Base-by-base conservation (phyloP, 805 yeast genomes). In the Cyberlindnera samutprakarnensis region DNA sequence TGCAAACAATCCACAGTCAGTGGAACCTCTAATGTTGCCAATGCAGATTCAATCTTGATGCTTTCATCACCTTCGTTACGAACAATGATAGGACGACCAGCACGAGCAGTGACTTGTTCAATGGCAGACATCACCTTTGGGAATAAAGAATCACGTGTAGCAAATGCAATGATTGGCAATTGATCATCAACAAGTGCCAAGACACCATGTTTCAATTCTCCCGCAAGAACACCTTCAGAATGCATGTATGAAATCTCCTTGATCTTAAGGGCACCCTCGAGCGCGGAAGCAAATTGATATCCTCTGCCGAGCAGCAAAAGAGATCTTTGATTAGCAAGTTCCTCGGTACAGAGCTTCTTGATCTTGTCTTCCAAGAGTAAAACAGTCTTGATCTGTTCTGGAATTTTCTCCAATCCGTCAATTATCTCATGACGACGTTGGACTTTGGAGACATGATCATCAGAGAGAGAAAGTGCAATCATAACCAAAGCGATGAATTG, bases 171-270 rank as follows among this genome's bases (percentile, higher is more conserved):
- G 46, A 92, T 85, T 39, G 99, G 99, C 55, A 92, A 68, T 41
- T 80, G 70, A 48, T 83, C 94, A 62, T 92, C 99, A 38, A 92
- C 96, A 38, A 92, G 71, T 7, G 99, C 99, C 52, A 92, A 73
- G 20, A 86, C 95, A 64, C 99, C 99, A 57, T 92, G 99, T 62
- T 92, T 92, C 63, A 92, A 76, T 64, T 92, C 99, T 59, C 98
- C 99, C 15, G 99, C 98, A 44, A 92, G 76, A 33, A 92, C 95
- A 68, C 98, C 99, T 66, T 92, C 99, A 14, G 96, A 86, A 60
- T 92, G 99, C 86, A 92, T 92, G 61, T 92, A 92, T 3, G 97
- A 90, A 42, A 92, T 92, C 62, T 92, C 99, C 66, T 92, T 92
- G 57, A 92, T 90, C 66, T 92, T 92, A 53, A 92, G 74, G 10